Conservation (phyloP, 352 stramenopile species). For the Halophytophthora polymorphica region DNA sequence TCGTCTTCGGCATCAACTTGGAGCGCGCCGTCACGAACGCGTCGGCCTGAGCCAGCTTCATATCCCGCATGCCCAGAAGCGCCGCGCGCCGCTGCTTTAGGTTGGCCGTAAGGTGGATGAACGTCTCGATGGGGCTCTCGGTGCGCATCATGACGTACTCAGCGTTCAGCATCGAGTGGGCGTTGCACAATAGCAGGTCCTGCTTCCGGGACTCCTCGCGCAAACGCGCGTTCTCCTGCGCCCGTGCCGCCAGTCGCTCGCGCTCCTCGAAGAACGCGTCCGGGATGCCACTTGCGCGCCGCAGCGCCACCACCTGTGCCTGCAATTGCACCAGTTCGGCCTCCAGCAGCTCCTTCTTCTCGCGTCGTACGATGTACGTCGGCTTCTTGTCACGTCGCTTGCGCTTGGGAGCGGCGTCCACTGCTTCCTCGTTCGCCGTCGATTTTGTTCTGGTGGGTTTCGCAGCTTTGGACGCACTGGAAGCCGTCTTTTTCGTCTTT, state of each 20-base stretch:
- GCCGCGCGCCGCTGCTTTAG: constrained; percentile 24
- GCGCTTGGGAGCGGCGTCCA: neutral
- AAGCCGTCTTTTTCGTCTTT: neutral
- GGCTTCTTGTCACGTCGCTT: constrained; percentile 33
- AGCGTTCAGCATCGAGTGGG: constrained; percentile 29
- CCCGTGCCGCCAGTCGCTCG: constrained; percentile 16
- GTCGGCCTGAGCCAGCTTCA: constrained; percentile 27
- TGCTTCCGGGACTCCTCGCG: constrained; percentile 38
- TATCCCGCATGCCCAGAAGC: constrained; percentile 27
- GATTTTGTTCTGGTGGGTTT: constrained; percentile 5
- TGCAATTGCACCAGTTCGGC: constrained; percentile 30
- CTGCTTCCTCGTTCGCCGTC: constrained; percentile 6
- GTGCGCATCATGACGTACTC: constrained; percentile 35
- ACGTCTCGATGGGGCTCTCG: constrained; percentile 35
- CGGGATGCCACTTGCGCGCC: constrained; percentile 26
- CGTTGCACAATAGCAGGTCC: constrained; percentile 38
- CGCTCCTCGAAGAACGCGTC: constrained; percentile 28
- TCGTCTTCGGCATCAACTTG: constrained; percentile 18
- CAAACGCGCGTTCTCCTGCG: constrained; percentile 33
- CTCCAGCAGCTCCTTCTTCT: constrained; percentile 46
- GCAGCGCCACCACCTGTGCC: constrained; percentile 26
- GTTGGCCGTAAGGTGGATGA: constrained; percentile 36
- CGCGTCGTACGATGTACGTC: constrained; percentile 36
- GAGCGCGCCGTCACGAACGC: constrained; percentile 30
- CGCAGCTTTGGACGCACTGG: neutral